These are phyloP conservation scores for Lanmaoa pseudosensibilis DNA, from an alignment of 768 basidiomycete species.

Conservation along the genomic window DNA sequence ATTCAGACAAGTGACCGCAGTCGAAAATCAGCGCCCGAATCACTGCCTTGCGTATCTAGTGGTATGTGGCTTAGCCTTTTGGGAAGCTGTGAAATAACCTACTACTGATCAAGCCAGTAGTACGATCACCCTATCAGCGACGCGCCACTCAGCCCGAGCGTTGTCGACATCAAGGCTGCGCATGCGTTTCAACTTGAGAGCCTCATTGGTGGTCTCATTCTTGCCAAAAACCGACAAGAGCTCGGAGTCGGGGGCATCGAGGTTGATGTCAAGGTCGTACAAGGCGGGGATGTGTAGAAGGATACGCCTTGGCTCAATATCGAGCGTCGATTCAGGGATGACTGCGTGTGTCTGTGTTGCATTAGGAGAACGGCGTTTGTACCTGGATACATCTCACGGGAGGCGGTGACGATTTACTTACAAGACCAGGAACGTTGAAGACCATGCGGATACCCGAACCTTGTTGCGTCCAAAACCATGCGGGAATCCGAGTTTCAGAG, in stretches of 20 bases:
- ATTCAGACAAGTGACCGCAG: not conserved
- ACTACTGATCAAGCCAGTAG: slow-evolving; percentile 38
- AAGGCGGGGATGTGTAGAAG: slow-evolving; percentile 49
- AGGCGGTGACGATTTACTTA: slow-evolving; percentile 36
- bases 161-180: slow-evolving; percentile 59
- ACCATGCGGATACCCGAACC: slow-evolving; percentile 46
- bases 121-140: slow-evolving; percentile 51
- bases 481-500: slow-evolving; percentile 27
- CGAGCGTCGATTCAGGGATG: slow-evolving; percentile 53
- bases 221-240: slow-evolving; percentile 36
- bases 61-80: not conserved
- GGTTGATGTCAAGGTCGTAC: slow-evolving; percentile 57
- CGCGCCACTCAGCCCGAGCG: slow-evolving; percentile 68
- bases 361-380: not conserved
- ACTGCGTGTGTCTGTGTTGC: slow-evolving; percentile 44
- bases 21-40: not conserved
- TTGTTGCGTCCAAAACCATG: slow-evolving; percentile 56
- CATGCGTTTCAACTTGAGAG: slow-evolving; percentile 56
- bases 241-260: slow-evolving; percentile 55
- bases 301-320: slow-evolving; percentile 63
- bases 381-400: slow-evolving; percentile 2
- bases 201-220: slow-evolving; percentile 19
- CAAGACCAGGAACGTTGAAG: slow-evolving; percentile 56
- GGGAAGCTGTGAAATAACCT: not conserved
- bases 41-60: slow-evolving; percentile 6